Conservation (phyloP, 352 stramenopile species). For the Globisporangium cylindrosporum region DNA sequence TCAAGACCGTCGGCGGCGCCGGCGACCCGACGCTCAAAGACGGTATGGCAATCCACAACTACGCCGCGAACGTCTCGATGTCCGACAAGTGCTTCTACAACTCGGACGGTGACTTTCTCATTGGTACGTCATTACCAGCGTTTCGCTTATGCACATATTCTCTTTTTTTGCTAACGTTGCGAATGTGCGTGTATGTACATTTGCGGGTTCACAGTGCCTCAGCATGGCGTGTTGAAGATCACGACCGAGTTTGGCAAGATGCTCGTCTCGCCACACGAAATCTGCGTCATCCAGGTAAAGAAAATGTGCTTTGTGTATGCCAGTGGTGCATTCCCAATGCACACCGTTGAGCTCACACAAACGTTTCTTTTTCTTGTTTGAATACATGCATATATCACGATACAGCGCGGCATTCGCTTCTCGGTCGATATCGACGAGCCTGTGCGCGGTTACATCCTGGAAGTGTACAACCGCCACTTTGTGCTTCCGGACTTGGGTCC, state of each 20-base stretch:
- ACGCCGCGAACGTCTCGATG: conserved; percentile 91
- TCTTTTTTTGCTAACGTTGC: neutral
- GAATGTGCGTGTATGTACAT: neutral
- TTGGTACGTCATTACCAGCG: conserved; percentile 39
- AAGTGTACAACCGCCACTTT: conserved; percentile 96
- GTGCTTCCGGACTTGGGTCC: conserved; percentile 92
- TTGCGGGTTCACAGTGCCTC: conserved; percentile 66
- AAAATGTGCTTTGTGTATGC: neutral
- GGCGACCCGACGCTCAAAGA: conserved; percentile 89
- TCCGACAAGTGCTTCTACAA: conserved; percentile 91
- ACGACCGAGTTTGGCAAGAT: conserved; percentile 93
- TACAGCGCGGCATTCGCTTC: conserved; percentile 91
- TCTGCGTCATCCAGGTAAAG: conserved; percentile 92
- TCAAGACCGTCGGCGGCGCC: conserved; percentile 83
- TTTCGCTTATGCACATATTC: neutral
- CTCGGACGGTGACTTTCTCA: conserved; percentile 96
- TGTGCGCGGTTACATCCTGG: conserved; percentile 92
- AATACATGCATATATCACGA: neutral
- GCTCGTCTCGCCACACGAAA: conserved; percentile 83
- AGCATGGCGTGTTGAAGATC: conserved; percentile 88
- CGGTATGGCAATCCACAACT: conserved; percentile 94
- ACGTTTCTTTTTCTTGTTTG: neutral
- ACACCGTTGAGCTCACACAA: neutral
- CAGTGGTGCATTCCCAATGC: neutral
- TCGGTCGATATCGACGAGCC: conserved; percentile 82